Conservation (phyloP, 495 filamentous ascomycete species). For the Tuber umbilicatum region DNA sequence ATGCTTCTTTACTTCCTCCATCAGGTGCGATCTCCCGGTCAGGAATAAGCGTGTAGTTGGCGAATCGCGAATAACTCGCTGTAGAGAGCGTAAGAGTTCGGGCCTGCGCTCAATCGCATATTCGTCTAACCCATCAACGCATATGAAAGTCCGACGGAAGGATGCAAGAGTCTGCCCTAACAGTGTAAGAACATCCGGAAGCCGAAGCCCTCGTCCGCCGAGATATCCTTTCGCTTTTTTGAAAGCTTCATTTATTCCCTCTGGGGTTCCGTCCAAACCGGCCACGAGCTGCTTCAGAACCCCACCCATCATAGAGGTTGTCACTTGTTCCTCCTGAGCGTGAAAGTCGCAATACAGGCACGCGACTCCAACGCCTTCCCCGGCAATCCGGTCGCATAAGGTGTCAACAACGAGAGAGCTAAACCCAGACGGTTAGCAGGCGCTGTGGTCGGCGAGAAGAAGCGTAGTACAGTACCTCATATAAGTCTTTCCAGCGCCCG, state of each 20-base stretch:
- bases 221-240: not conserved
- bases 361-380: not conserved
- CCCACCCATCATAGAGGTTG: not conserved
- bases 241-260: not conserved
- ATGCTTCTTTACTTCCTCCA: slow-evolving; percentile 7
- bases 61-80: not conserved
- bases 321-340: not conserved
- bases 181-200: not conserved
- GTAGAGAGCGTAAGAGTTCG: slow-evolving; percentile 9
- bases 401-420: not conserved
- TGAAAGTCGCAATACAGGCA: not conserved
- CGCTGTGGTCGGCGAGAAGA: not conserved
- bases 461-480: not conserved
- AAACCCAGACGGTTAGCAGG: not conserved
- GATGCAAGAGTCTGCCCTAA: not conserved
- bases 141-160: slow-evolving; percentile 4
- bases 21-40: slow-evolving; percentile 13
- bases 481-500: not conserved
- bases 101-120: slow-evolving; percentile 9
- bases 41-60: slow-evolving; percentile 13
- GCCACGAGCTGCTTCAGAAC: not conserved
- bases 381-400: not conserved
- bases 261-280: not conserved
- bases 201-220: not conserved
- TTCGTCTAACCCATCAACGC: slow-evolving; percentile 21